These are phyloP conservation scores for Litchi chinensis DNA, from an alignment of 345 rosid species.

Conservation along the genomic window DNA sequence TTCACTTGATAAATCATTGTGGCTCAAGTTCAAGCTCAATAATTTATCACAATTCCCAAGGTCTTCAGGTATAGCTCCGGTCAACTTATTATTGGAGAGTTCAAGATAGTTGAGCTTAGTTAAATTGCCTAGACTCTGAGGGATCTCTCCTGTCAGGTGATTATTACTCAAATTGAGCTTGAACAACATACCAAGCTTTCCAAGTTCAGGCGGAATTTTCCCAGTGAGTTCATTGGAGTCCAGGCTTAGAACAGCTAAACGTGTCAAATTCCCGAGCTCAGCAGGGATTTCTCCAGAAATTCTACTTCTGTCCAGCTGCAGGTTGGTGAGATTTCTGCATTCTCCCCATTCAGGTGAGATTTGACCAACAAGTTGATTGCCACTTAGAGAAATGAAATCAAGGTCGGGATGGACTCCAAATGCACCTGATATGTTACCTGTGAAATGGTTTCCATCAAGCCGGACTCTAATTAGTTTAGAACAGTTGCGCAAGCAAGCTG, in stretches of 20 bases:
- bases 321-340: conserved; percentile 52
- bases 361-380: conserved; percentile 53
- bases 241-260: conserved; percentile 42
- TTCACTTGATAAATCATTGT: conserved; percentile 52
- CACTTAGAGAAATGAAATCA: conserved; percentile 39
- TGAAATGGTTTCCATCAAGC: conserved; percentile 54
- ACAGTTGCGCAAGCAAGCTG: conserved; percentile 59
- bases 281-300: conserved; percentile 57
- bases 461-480: conserved; percentile 38
- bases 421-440: conserved; percentile 53
- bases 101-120: conserved; percentile 41
- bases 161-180: conserved; percentile 55
- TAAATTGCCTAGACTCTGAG: conserved; percentile 39
- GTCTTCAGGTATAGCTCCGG: conserved; percentile 42
- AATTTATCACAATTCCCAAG: conserved; percentile 43
- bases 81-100: conserved; percentile 46
- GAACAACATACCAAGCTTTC: conserved; percentile 43
- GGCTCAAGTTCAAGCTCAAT: conserved; percentile 54
- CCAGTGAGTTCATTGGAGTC: conserved; percentile 54
- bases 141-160: conserved; percentile 47
- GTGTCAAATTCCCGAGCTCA: conserved; percentile 51
- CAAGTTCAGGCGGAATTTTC: conserved; percentile 48
- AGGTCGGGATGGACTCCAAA: conserved; percentile 55
- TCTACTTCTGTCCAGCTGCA: conserved; percentile 53
- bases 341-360: conserved; percentile 65